Base-by-base conservation (phyloP, 495 filamentous ascomycete genomes). In the Penicillium atrosanguineum region DNA sequence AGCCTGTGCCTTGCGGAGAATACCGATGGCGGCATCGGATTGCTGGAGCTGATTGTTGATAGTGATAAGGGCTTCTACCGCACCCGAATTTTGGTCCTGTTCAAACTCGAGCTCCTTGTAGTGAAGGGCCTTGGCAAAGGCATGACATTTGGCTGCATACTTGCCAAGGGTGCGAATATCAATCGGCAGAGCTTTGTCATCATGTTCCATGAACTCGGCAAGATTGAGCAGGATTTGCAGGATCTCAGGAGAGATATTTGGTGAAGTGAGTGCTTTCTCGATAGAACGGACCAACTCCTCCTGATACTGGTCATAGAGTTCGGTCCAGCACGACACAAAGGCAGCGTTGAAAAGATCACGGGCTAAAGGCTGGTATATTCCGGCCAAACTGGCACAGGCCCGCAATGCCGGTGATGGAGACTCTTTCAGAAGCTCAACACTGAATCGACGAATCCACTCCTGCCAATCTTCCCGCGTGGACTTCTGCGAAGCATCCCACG, bases 31-130 rank as follows among this genome's bases (percentile, higher is more conserved):
- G 16, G 94, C 94, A 69, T 98, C 94, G 9, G 90, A 95, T 63
- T 98, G 94, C 64, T 98, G 94, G 7, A 98, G 79, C 64, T 97
- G 91, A 61, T 98, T 98, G 72, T 98, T 98, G 71, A 99, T 97
- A 12, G 90, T 92, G 48, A 99, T 99, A 44, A 99, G 74, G 5
- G 95, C 94, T 68, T 99, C 94, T 1, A 97, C 94, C 15, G 95
- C 91, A 49, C 86, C 88, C n/a, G 90, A 87, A 56, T 90, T 96
- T 60, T 97, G 94, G 61, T 99, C 95, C 57, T 96, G 91, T 43
- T 97, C 85, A 64, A 97, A 99, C 61, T 99, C 94, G 2, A 99
- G 79, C 68, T 99, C 94, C 62, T 99, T 99, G 76, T 97, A 99
- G 58, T 99, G 94, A 18, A 99, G 80, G 9, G 94, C 94, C 68